A percentile compares a stretch with the other conserved stretches of the same genome.
Conservation (phyloP, 208 protist species). For the Giardia muris region DNA sequence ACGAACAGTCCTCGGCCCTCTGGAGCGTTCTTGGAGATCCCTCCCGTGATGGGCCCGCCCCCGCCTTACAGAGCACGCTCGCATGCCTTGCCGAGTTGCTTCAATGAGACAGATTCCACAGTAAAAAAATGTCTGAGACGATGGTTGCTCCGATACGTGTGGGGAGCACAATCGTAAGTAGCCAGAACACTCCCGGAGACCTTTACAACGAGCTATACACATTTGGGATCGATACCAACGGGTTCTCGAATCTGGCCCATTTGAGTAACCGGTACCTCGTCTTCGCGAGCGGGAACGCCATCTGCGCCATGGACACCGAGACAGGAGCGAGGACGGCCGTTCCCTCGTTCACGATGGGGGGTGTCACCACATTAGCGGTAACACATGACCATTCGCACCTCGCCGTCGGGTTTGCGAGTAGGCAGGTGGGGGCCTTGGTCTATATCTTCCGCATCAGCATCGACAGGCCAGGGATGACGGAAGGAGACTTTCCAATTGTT, state of each 20-base stretch:
- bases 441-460: not conserved
- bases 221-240: not conserved
- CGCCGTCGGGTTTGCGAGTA: not conserved
- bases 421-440: not conserved
- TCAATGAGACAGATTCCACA: too few relatives aligned
- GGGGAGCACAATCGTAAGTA: not conserved
- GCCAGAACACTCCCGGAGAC: not conserved
- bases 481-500: not conserved
- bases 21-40: too few relatives aligned
- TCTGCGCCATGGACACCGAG: not conserved
- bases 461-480: not conserved
- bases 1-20: too few relatives aligned
- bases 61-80: too few relatives aligned
- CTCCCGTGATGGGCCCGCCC: too few relatives aligned
- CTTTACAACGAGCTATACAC: not conserved
- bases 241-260: conserved; percentile 5
- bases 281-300: not conserved
- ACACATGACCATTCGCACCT: not conserved
- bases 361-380: not conserved
- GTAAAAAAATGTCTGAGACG: too few relatives aligned
- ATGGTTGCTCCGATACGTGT: not conserved
- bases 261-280: not conserved
- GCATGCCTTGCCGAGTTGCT: too few relatives aligned
- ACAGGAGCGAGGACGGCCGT: not conserved
- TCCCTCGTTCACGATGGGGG: not conserved